Percentiles rank a stretch among this genome's conserved stretches.
Conservation (phyloP, 768 basidiomycete genomes). For the Lactarius hengduanensis region DNA sequence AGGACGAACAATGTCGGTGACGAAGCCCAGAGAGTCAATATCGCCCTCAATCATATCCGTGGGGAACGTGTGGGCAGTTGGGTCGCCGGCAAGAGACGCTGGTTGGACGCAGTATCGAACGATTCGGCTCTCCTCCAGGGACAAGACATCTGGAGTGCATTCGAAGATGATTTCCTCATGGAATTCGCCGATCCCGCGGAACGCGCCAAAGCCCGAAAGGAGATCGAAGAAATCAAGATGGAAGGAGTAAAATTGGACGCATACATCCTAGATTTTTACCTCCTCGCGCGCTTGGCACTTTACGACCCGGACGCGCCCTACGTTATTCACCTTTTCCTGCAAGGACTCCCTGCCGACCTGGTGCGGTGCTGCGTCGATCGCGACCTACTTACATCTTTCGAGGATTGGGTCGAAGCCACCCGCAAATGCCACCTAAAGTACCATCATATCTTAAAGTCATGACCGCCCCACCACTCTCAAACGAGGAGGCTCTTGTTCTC, state of each 20-base stretch:
- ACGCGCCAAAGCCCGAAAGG: background rate
- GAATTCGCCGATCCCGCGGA: background rate
- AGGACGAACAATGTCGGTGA: background rate
- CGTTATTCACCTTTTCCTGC: background rate
- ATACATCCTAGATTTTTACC: background rate
- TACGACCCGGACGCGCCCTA: background rate
- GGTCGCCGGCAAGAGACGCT: background rate
- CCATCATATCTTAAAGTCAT: background rate
- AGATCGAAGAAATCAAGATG: background rate
- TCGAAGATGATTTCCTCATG: background rate
- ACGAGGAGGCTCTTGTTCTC: background rate
- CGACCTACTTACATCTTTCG: background rate
- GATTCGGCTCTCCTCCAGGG: background rate
- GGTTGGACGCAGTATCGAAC: background rate
- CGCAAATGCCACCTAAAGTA: background rate
- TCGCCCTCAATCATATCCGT: background rate
- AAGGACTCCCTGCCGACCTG: background rate
- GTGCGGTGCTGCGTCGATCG: background rate
- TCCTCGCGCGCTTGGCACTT: background rate
- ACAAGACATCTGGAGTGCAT: background rate
- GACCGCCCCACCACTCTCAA: background rate
- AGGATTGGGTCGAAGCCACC: background rate
- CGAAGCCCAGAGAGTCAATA: background rate
- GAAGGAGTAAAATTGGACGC: background rate
- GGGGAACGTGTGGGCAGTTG: background rate